phyloP scores from a whole-genome alignment of 129 eudicot species.

The Tagetes patula region DNA sequence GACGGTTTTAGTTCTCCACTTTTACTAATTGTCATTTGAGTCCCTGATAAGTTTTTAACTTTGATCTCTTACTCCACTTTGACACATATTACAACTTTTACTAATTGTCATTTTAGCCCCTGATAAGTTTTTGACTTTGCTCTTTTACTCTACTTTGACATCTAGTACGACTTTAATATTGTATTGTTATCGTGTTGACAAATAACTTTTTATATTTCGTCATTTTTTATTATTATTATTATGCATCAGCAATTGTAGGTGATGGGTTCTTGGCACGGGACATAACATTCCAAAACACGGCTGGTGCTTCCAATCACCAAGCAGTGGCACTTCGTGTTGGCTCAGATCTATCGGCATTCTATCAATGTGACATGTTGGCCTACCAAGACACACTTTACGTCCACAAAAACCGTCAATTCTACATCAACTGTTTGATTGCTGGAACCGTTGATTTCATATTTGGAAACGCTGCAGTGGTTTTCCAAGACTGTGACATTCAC shows the following conservation, averaged over 20 bases:
- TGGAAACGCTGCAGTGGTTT: conserved; percentile 36
- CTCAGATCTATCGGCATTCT: conserved; percentile 34
- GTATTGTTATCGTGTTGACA: too few relatives aligned
- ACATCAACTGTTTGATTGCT: conserved; percentile 28
- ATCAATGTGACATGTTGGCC: conserved; percentile 33
- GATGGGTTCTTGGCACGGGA: conserved; percentile 24
- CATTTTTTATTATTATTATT: too few relatives aligned
- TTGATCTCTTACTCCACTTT: too few relatives aligned
- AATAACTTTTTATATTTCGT: too few relatives aligned
- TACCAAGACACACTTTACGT: conserved; percentile 46
- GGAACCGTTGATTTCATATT: conserved; percentile 44
- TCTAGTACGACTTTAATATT: too few relatives aligned
- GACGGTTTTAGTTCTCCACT: too few relatives aligned
- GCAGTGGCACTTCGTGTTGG: conserved; percentile 43
- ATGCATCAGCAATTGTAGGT: conserved; percentile 49
- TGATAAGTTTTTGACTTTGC: too few relatives aligned
- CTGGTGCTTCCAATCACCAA: conserved; percentile 42
- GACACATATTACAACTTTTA: too few relatives aligned
- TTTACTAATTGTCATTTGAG: too few relatives aligned
- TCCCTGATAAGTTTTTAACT: too few relatives aligned
- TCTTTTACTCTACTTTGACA: too few relatives aligned
- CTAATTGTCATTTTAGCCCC: too few relatives aligned
- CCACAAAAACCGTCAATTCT: conserved; percentile 36
- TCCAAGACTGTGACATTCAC: conserved; percentile 39
- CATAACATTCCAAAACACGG: conserved; percentile 28